Conservation (phyloP, 2,329 filamentous ascomycete species). For the Lasiodiplodia theobromae region DNA sequence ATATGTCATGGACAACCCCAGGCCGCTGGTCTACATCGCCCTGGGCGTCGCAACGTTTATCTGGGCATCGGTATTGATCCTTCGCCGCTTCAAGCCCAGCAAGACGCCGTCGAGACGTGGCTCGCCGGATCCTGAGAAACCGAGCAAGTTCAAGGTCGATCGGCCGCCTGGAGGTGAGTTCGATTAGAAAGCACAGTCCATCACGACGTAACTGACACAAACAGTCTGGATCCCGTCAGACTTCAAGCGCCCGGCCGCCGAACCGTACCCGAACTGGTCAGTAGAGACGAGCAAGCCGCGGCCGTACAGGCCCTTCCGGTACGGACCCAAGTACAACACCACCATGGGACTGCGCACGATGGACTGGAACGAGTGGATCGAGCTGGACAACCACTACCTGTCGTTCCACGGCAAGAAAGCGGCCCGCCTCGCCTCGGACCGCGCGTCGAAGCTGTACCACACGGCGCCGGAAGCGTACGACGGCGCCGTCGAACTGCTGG, state of each 20-base stretch:
- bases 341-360: conserved; percentile 79
- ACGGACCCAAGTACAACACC: conserved; percentile 77
- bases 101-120: conserved; percentile 35
- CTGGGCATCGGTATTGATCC: conserved; percentile 40
- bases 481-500: conserved; percentile 76
- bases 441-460: conserved; percentile 70
- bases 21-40: conserved; percentile 40
- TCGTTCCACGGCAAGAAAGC: conserved; percentile 77
- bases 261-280: conserved; percentile 73
- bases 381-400: conserved; percentile 81
- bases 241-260: conserved; percentile 67
- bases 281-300: conserved; percentile 73
- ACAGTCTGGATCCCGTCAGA: conserved; percentile 63
- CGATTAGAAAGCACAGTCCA: conserved; percentile 1
- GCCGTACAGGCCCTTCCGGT: conserved; percentile 79
- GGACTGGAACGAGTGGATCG: conserved; percentile 78
- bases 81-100: conserved; percentile 40
- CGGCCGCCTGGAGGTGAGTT: conserved; percentile 56
- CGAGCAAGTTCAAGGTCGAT: conserved; percentile 41
- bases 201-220: conserved; percentile 22
- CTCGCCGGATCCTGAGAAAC: conserved; percentile 56
- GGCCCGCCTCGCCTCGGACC: conserved; percentile 66
- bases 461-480: conserved; percentile 75
- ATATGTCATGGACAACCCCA: conserved; percentile 32
- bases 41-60: conserved; percentile 42